phyloP scores from a whole-genome alignment of 2,329 filamentous ascomycete species.

The Tolypocladium album region DNA sequence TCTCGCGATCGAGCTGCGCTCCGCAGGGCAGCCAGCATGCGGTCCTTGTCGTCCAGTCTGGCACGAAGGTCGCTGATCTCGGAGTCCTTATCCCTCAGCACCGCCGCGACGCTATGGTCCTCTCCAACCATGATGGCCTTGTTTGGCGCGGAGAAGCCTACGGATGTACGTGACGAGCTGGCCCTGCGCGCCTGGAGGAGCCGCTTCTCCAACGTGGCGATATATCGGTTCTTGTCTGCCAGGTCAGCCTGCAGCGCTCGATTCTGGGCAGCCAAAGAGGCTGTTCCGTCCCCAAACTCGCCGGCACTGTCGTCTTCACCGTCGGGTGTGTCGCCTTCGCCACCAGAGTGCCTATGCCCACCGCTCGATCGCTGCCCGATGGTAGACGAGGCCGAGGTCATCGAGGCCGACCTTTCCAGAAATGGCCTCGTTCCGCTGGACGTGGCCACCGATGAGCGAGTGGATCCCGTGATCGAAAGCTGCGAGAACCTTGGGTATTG shows the following conservation, averaged over 20 bases:
- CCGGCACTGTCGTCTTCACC: slow-evolving; percentile 60
- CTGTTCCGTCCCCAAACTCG: slow-evolving; percentile 78
- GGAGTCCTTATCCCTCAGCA: slow-evolving; percentile 78
- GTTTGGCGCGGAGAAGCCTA: slow-evolving; percentile 52
- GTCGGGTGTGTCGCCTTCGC: slow-evolving; percentile 32
- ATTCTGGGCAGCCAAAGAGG: slow-evolving; percentile 75
- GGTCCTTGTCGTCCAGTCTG: slow-evolving; percentile 86
- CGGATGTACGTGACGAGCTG: slow-evolving; percentile 78
- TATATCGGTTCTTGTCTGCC: slow-evolving; percentile 94
- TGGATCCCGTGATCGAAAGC: slow-evolving; percentile 41
- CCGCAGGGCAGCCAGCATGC: slow-evolving; percentile 80
- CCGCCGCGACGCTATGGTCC: slow-evolving; percentile 60
- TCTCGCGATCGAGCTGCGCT: slow-evolving; percentile 81
- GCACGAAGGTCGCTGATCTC: slow-evolving; percentile 89
- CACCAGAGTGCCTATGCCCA: slow-evolving; percentile 32
- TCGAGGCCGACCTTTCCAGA: slow-evolving; percentile 55
- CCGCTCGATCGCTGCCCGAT: slow-evolving; percentile 42
- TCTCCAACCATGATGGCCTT: slow-evolving; percentile 63
- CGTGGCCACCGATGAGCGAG: slow-evolving; percentile 60
- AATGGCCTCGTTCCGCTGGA: slow-evolving; percentile 40
- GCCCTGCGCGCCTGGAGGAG: slow-evolving; percentile 81
- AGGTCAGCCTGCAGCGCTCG: slow-evolving; percentile 89
- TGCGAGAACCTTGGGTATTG: slow-evolving; percentile 53
- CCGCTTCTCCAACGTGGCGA: slow-evolving; percentile 84
- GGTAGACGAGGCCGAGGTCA: slow-evolving; percentile 52